A percentile compares a stretch with the other conserved stretches of the same genome.
Evolutionary conservation across 2,329 filamentous ascomycete genomes (phyloP).

Genomic region (Tolypocladium capitatum): DNA sequence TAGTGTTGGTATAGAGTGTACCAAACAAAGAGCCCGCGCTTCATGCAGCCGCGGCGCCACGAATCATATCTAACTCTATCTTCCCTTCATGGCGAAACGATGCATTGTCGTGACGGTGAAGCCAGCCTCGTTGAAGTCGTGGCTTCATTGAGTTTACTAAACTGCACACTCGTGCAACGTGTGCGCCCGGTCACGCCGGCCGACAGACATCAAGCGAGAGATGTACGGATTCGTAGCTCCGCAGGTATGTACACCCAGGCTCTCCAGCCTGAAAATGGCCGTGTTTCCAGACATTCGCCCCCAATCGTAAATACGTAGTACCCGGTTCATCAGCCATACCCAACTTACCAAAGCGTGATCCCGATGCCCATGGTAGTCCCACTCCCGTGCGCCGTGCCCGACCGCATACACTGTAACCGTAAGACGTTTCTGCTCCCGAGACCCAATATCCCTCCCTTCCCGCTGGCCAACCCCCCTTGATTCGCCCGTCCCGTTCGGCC

Average conservation of each 20-base stretch:
- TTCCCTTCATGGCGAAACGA: neutral
- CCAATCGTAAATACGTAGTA: neutral
- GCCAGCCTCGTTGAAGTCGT: too few relatives aligned
- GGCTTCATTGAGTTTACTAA: too few relatives aligned
- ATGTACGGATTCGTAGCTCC: neutral
- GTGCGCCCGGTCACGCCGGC: too few relatives aligned
- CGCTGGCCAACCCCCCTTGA: neutral
- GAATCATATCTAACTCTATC: conserved; percentile 3
- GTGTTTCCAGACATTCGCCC: too few relatives aligned
- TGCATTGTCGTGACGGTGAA: neutral
- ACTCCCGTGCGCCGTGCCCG: neutral
- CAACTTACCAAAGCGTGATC: neutral
- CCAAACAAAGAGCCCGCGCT: conserved; percentile 9
- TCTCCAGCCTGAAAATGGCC: neutral
- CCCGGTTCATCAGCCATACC: neutral
- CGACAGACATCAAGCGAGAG: too few relatives aligned
- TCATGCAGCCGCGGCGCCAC: conserved; percentile 17
- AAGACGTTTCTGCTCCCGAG: neutral
- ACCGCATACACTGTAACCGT: neutral
- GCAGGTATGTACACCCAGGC: neutral
- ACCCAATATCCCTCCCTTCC: neutral
- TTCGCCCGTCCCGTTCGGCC: neutral
- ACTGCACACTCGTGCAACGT: too few relatives aligned
- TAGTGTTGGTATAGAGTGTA: conserved; percentile 18
- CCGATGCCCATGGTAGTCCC: neutral